These are phyloP conservation scores for Solanum virginianum DNA, from an alignment of 257 asterid genomes.

Conservation along the genomic window DNA sequence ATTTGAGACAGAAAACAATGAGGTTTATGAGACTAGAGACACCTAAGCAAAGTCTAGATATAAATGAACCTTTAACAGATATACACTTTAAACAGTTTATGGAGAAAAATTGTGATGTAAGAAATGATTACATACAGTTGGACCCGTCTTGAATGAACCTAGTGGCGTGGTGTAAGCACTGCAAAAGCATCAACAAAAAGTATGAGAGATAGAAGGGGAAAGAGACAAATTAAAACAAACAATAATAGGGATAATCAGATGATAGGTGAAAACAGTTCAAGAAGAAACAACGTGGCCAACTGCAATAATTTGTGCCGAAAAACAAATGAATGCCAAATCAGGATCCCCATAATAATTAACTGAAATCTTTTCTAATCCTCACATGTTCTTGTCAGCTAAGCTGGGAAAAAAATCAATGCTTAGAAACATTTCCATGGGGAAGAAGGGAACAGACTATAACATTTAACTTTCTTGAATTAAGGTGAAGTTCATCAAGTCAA, in stretches of 20 bases:
- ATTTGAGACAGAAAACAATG: not conserved
- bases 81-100: not conserved
- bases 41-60: not conserved
- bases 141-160: constrained; percentile 16
- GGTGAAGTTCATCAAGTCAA: not conserved
- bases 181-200: constrained; percentile 3
- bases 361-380: not conserved
- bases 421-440: not conserved
- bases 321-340: not conserved
- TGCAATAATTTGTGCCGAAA: not conserved
- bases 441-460: not conserved
- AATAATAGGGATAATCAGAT: not conserved
- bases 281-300: not conserved
- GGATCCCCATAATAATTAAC: not conserved
- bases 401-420: not conserved
- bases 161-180: constrained; percentile 39
- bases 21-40: not conserved
- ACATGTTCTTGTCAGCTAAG: not conserved
- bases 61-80: not conserved
- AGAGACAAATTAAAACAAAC: not conserved
- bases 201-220: not conserved
- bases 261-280: not conserved
- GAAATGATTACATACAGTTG: constrained; percentile 11
- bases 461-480: not conserved
- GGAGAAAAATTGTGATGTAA: constrained; percentile 10